Evolutionary conservation across 352 stramenopile species (phyloP), one percentile per base, ranked within the genome.

Genomic region (Phytopythium cucurbitacearum): DNA sequence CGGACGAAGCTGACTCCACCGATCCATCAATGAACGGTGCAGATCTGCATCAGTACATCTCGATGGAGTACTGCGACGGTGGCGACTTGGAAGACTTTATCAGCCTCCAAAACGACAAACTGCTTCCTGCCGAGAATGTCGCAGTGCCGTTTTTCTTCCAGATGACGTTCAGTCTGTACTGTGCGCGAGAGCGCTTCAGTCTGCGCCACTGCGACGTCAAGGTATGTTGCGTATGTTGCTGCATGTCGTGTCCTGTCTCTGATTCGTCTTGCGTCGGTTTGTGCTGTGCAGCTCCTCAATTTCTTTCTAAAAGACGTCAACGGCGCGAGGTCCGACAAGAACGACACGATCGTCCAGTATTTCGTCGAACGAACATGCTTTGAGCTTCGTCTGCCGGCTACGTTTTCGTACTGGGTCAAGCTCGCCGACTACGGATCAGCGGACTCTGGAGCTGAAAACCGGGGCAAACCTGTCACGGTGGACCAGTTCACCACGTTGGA

Each of bases 191-290:
- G 46, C 81, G 81, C 16, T 94, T 96, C 56, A 78, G 87, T 33
- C 51, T 99, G 52, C 97, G 98, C 15, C 97, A 99, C 74, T 98
- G 97, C 65, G 97, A 99, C 71, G 77, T 99, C 39, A 99, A 99
- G 80, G 84, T 73, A 50, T 7, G 50, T 5, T 9, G 0, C 44
- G n/a, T 7, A 47, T 53, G 13, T 9, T 55, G 32, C 4, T 51
- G 9, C 39, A 38, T 6, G 5, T 36, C 1, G 46, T 59, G 48
- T 56, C 41, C 3, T 41, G 13, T 2, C 33, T 50, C 10, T 57
- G 21, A 9, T 48, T 9, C 56, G 21, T 45, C 40, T 15, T 60
- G 13, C 13, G 44, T 43, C 12, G 21, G 4, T 57, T 15, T 39
- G 35, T 56, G 12, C 11, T 53, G 12, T 60, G 35, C 42, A 94